A percentile compares a stretch with the other conserved stretches of the same genome.
Evolutionary conservation across 345 rosid species (phyloP).

Genomic region (Salix brachista): DNA sequence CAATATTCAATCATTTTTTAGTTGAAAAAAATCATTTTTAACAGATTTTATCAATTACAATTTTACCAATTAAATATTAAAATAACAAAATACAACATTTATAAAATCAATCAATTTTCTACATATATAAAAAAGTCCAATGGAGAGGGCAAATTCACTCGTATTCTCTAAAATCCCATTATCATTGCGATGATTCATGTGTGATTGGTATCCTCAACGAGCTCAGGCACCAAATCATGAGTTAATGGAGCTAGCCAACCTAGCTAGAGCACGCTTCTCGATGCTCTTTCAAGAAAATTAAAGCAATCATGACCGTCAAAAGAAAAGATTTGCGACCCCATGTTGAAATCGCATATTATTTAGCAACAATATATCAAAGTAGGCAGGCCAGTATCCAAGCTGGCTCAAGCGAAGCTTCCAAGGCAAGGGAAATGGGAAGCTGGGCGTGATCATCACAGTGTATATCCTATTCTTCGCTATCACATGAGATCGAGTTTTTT

Average conservation of each 20-base stretch:
- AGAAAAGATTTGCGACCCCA: constrained; percentile 10
- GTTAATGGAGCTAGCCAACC: neutral
- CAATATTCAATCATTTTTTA: no score
- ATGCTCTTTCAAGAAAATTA: neutral
- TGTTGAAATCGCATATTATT: neutral
- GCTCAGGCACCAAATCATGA: neutral
- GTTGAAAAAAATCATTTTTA: no score
- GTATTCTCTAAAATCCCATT: no score
- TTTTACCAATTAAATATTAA: no score
- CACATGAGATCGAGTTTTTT: no score
- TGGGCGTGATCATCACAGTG: neutral
- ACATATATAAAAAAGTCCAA: no score
- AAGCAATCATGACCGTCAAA: neutral
- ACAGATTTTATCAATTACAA: no score
- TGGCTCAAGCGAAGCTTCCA: neutral
- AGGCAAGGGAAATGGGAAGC: neutral
- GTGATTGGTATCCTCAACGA: neutral
- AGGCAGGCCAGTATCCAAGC: neutral
- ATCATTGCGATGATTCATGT: neutral
- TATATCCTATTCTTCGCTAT: no score
- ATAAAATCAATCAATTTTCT: no score
- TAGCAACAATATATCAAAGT: neutral
- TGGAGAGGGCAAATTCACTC: no score
- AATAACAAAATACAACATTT: no score
- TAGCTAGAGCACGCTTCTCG: neutral